phyloP scores from a whole-genome alignment of 371 early-diverging fungal species.

The Zopfochytrium polystomum region DNA sequence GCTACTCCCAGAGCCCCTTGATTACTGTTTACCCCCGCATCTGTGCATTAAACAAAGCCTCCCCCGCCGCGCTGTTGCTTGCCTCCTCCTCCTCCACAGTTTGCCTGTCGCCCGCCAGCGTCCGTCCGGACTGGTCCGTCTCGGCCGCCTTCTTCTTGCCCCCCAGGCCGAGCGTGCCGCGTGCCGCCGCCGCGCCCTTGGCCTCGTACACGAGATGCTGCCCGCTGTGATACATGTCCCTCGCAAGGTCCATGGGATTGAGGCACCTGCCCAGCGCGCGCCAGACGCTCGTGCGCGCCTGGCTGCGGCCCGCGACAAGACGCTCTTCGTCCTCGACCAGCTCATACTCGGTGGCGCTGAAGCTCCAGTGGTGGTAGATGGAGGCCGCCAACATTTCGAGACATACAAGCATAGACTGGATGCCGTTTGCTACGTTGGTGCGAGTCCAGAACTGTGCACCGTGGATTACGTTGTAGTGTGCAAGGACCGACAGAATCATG shows the following conservation, averaged over 20 bases:
- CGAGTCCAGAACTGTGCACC: slow-evolving; percentile 50
- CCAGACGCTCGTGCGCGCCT: slow-evolving; percentile 1
- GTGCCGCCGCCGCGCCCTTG: too few species aligned
- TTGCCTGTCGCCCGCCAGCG: too few species aligned
- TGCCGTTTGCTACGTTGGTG: slow-evolving; percentile 51
- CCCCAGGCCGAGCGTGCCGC: too few species aligned
- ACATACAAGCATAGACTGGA: slow-evolving; percentile 58
- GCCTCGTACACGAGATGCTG: slow-evolving; percentile 4
- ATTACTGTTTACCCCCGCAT: too few species aligned
- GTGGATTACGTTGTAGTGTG: slow-evolving; percentile 17
- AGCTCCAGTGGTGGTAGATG: slow-evolving; percentile 55
- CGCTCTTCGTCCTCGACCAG: not conserved
- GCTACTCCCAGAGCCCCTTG: too few species aligned
- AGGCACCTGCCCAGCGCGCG: slow-evolving; percentile 12
- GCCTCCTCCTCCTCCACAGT: too few species aligned
- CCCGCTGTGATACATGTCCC: slow-evolving; percentile 10
- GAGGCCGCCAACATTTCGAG: slow-evolving; percentile 67
- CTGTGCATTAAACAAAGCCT: too few species aligned
- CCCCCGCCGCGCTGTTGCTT: too few species aligned
- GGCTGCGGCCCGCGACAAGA: too few species aligned
- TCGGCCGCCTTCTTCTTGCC: too few species aligned
- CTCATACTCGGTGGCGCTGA: slow-evolving; percentile 32
- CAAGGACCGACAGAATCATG: slow-evolving; percentile 56
- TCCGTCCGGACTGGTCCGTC: too few species aligned
- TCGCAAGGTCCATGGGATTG: slow-evolving; percentile 21